Conservation (phyloP, 805 yeast species). For the Kodamaea neixiangensis region DNA sequence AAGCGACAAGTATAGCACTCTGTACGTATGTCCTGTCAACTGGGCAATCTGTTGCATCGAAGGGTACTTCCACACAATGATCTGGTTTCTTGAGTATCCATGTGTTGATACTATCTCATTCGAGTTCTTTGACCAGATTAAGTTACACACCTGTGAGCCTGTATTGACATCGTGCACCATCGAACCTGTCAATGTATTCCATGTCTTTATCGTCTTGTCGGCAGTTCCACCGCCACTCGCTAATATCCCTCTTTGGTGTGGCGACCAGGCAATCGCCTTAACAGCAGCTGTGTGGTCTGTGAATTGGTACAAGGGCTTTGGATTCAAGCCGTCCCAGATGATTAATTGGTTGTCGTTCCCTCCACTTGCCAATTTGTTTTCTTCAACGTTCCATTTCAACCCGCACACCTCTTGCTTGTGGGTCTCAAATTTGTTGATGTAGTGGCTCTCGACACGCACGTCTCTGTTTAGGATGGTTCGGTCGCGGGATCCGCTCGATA, state of each 20-base stretch:
- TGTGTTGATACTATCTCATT: conserved; percentile 93
- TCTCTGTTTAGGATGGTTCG: conserved; percentile 84
- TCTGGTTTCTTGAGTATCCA: conserved; percentile 88
- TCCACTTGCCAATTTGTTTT: conserved; percentile 90
- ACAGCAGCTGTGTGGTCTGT: conserved; percentile 92
- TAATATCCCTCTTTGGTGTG: conserved; percentile 89
- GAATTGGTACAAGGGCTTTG: conserved; percentile 70
- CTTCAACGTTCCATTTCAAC: conserved; percentile 87
- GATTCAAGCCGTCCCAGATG: conserved; percentile 82
- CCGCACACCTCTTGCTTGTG: conserved; percentile 98
- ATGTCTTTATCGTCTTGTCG: conserved; percentile 83
- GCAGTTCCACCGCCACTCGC: conserved; percentile 98
- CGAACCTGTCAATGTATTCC: conserved; percentile 85
- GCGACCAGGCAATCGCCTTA: conserved; percentile 96
- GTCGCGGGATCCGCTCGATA: conserved; percentile 88
- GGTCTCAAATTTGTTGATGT: conserved; percentile 62
- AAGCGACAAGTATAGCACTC: conserved; percentile 85
- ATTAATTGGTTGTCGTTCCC: conserved; percentile 88
- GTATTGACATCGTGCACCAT: conserved; percentile 83
- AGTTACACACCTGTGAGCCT: conserved; percentile 94
- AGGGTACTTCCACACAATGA: conserved; percentile 92
- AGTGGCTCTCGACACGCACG: conserved; percentile 85
- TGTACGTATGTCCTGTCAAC: conserved; percentile 88
- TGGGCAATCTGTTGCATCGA: conserved; percentile 91
- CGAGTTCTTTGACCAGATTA: conserved; percentile 89